phyloP scores from a whole-genome alignment of 768 basidiomycete genomes.

The Phaffia australis region DNA sequence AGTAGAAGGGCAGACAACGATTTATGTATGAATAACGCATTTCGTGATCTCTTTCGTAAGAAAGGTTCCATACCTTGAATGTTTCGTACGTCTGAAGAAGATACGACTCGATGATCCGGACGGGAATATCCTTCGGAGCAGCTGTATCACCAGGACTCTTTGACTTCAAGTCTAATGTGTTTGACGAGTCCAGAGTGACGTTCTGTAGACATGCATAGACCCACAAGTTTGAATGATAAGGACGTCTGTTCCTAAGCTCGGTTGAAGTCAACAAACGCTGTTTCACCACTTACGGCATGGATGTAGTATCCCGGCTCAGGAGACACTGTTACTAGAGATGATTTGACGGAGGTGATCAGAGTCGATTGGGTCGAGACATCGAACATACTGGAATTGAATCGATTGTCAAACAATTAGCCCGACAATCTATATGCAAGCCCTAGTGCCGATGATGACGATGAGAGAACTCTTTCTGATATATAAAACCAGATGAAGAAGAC shows the following conservation, averaged over 20 bases:
- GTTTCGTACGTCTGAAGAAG: no score
- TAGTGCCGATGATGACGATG: not conserved
- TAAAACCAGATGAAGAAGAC: not conserved
- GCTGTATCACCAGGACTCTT: not conserved
- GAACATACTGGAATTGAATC: slow-evolving; percentile 8
- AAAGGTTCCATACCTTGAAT: no score
- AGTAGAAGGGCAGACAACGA: no score
- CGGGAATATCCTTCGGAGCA: slow-evolving; percentile 2
- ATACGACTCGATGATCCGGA: slow-evolving; percentile 1
- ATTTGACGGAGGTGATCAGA: slow-evolving; percentile 10
- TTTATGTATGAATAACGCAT: no score
- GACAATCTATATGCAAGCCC: not conserved
- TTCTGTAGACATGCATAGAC: not conserved
- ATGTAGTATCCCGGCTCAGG: slow-evolving; percentile 8
- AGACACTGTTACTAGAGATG: slow-evolving; percentile 14
- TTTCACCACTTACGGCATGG: slow-evolving; percentile 8
- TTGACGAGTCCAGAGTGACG: not conserved
- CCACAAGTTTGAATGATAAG: not conserved
- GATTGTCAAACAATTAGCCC: not conserved
- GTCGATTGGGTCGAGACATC: slow-evolving; percentile 1
- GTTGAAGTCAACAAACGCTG: not conserved
- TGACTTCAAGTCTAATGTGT: not conserved
- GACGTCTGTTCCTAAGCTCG: not conserved
- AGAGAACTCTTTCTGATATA: not conserved
- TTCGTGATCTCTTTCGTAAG: no score